Conservation (phyloP, 495 filamentous ascomycete genomes). For the Paragyromitra xinjiangensis region DNA sequence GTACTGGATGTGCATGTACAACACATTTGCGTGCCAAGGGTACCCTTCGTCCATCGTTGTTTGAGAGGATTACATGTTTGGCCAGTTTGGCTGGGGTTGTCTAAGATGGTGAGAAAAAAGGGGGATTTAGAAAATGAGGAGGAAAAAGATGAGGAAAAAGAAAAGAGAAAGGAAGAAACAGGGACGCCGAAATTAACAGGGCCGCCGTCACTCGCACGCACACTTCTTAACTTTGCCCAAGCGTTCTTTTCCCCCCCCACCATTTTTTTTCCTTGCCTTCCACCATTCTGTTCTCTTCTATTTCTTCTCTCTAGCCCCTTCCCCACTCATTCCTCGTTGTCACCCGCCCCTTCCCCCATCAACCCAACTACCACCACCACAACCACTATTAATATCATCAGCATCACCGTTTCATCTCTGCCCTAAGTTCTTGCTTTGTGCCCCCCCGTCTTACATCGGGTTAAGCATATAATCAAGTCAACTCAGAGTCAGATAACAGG, state of each 20-base stretch:
- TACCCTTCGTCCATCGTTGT: constrained; percentile 21
- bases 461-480: constrained; percentile 9
- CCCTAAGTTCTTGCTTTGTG: constrained; percentile 16
- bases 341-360: constrained; percentile 8
- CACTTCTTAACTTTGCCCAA: constrained; percentile 28
- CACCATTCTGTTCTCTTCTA: constrained; percentile 29
- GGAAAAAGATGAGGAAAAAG: constrained; percentile 19
- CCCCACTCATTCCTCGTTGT: constrained; percentile 19
- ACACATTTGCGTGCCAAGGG: constrained; percentile 21
- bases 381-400: background rate
- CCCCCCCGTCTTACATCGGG: constrained; percentile 9
- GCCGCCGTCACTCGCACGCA: constrained; percentile 52
- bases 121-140: constrained; percentile 35
- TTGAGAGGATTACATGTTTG: constrained; percentile 22
- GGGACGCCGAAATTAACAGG: constrained; percentile 41
- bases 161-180: constrained; percentile 38
- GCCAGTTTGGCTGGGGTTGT: background rate
- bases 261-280: constrained; percentile 23
- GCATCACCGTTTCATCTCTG: constrained; percentile 16
- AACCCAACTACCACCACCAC: background rate
- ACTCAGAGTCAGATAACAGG: constrained; percentile 27
- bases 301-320: constrained; percentile 26
- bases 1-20: background rate
- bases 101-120: constrained; percentile 43
- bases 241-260: constrained; percentile 29